phyloP scores from a whole-genome alignment of 768 basidiomycete species.

The Rhizopogon vulgaris region DNA sequence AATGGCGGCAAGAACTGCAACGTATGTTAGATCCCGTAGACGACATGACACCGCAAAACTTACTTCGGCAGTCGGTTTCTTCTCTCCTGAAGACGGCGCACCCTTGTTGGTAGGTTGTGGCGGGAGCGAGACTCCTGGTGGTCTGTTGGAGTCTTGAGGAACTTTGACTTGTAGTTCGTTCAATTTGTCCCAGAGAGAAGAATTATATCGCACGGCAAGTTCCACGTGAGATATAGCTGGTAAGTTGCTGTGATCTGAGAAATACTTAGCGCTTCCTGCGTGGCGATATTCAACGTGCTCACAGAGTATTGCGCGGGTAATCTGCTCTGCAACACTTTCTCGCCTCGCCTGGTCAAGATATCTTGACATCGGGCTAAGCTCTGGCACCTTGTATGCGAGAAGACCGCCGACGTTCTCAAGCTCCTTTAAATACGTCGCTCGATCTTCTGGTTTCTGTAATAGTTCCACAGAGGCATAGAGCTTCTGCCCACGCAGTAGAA shows the following conservation, averaged over 20 bases:
- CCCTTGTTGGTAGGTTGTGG: conserved; percentile 21
- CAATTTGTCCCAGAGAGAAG: conserved; percentile 52
- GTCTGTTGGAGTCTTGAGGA: conserved; percentile 29
- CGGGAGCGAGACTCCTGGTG: conserved; percentile 42
- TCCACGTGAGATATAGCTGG: conserved; percentile 59
- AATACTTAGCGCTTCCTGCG: not conserved
- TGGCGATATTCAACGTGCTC: conserved; percentile 23
- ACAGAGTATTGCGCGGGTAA: conserved; percentile 84
- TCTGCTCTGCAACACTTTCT: conserved; percentile 79
- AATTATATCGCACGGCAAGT: conserved; percentile 57
- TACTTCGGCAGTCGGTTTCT: conserved; percentile 33
- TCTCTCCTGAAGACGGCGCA: conserved; percentile 20
- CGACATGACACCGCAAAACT: not conserved
- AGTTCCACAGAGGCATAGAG: conserved; percentile 57
- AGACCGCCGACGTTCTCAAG: conserved; percentile 70
- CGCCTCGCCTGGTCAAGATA: conserved; percentile 76
- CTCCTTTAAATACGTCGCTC: conserved; percentile 60
- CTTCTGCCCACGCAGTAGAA: conserved; percentile 58
- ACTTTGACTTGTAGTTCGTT: conserved; percentile 44
- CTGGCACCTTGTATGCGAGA: conserved; percentile 79
- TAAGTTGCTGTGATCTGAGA: conserved; percentile 43
- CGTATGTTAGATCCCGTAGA: not conserved
- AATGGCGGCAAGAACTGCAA: conserved; percentile 44
- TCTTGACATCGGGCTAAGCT: conserved; percentile 64
- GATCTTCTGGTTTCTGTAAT: conserved; percentile 50